Evolutionary conservation across 2,329 filamentous ascomycete genomes (phyloP).

Genomic region (Madurella mycetomatis): DNA sequence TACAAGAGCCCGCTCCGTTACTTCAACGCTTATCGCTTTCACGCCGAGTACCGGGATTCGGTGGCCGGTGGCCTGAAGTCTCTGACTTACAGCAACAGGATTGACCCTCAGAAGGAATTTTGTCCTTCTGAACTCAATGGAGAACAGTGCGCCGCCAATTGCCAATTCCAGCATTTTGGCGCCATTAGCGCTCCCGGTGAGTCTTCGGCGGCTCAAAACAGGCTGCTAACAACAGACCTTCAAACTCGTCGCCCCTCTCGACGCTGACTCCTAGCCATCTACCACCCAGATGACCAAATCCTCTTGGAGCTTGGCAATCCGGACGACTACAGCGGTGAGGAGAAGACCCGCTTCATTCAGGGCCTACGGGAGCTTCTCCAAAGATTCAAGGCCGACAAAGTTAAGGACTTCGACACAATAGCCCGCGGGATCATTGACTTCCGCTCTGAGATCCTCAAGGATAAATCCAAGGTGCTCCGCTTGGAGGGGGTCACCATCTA

Average conservation of each 20-base stretch:
- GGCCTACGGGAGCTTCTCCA: conserved; percentile 60
- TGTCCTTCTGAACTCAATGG: conserved; percentile 72
- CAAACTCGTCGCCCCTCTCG: conserved; percentile 35
- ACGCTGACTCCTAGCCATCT: conserved; percentile 44
- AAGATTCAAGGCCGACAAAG: conserved; percentile 54
- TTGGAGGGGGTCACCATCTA: conserved; percentile 44
- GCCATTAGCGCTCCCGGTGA: conserved; percentile 70
- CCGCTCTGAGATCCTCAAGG: conserved; percentile 59
- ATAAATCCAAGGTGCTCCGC: conserved; percentile 59
- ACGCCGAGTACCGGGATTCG: conserved; percentile 66
- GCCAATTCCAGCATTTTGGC: conserved; percentile 75
- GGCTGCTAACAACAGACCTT: conserved; percentile 31
- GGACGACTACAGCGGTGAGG: conserved; percentile 58
- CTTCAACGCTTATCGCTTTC: conserved; percentile 88
- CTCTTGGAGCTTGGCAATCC: conserved; percentile 66
- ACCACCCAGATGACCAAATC: conserved; percentile 63
- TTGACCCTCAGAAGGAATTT: conserved; percentile 68
- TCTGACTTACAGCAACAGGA: conserved; percentile 88
- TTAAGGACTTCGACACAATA: conserved; percentile 63
- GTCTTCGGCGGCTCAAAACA: conserved; percentile 37
- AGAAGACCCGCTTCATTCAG: conserved; percentile 57
- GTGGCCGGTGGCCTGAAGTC: conserved; percentile 78
- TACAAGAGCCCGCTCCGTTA: conserved; percentile 79
- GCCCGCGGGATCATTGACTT: conserved; percentile 64
- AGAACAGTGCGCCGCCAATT: conserved; percentile 62